These are phyloP conservation scores for Boletus insuetus DNA, from an alignment of 768 basidiomycete species.

Conservation along the genomic window DNA sequence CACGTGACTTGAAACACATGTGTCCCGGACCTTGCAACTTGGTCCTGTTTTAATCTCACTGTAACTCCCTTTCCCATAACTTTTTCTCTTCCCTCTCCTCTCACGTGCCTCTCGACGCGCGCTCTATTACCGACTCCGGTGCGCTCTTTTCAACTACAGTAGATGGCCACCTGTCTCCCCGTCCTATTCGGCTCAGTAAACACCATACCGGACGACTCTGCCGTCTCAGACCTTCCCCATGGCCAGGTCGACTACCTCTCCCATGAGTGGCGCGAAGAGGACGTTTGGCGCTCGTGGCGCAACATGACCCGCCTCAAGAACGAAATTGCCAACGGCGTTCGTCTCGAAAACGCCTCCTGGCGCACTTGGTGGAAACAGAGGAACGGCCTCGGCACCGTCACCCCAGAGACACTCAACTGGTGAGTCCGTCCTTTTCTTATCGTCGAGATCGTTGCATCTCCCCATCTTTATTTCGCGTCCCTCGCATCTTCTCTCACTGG, in stretches of 20 bases:
- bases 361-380: conserved; percentile 99
- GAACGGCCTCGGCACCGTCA: conserved; percentile 91
- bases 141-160: background rate
- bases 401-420: conserved; percentile 98
- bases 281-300: conserved; percentile 98
- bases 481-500: background rate
- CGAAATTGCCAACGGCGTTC: conserved; percentile 91
- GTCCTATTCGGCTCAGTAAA: conserved; percentile 66
- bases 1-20: conserved; percentile 5
- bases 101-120: conserved; percentile 2
- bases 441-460: background rate
- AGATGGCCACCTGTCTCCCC: conserved; percentile 68
- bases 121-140: background rate
- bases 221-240: conserved; percentile 78
- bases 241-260: conserved; percentile 99
- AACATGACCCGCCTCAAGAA: conserved; percentile 98
- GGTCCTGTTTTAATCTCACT: conserved; percentile 14
- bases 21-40: conserved; percentile 5
- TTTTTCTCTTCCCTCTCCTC: background rate
- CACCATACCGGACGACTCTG: conserved; percentile 68
- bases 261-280: conserved; percentile 96
- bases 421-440: conserved; percentile 39
- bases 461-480: background rate
- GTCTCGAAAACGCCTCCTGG: conserved; percentile 98
- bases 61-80: background rate